Base-by-base conservation (phyloP, 768 basidiomycete genomes). In the Termitomyces sp. region DNA sequence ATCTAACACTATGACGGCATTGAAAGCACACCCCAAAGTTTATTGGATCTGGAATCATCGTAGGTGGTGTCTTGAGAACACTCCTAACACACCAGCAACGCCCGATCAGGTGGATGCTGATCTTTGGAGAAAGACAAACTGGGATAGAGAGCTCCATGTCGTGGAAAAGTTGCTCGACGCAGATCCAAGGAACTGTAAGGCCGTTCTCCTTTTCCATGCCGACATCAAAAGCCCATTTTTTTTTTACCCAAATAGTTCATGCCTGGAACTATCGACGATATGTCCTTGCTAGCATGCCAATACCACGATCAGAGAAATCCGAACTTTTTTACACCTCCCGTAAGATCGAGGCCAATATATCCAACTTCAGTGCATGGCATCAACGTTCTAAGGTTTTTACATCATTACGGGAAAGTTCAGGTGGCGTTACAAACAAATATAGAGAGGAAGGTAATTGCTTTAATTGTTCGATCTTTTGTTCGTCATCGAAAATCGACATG, bases 11-110 rank as follows among this genome's bases (percentile, higher is more conserved):
- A 91, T 87, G 68, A 73, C 78, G 4, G 86, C 89, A 6, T 80
- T 99, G 45, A 88, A 90, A 65, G 76, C 80, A 9, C 85, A 95
- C 67, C 97, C 97, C 14, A 99, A 98, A 68, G 87, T 97, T 20
- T 99, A 99, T 69, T 94, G 92, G 88, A 94, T 98, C 64, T 99
- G 97, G 97, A 98, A 94, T 68, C 94, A 99, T 66, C 85, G 97
- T 40, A 78, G 87, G 64, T 98, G 97, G 97, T 95, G 95, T 66
- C 82, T 99, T 2, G 88, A 90, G 68, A 83, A 88, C 54, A 82
- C 96, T 11, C 95, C 96, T 0, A 76, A 80, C 53, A 89, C 86
- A 1, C 92, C 92, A 0, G 76, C 74, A 30, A 64, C 69, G 2
- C 73, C 75, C 49, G 72, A 70, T 0, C 75, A 77, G n/a, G 71